Evolutionary conservation across 164 flowering plant genomes (phyloP).

Genomic region (Cinnamomum chago): DNA sequence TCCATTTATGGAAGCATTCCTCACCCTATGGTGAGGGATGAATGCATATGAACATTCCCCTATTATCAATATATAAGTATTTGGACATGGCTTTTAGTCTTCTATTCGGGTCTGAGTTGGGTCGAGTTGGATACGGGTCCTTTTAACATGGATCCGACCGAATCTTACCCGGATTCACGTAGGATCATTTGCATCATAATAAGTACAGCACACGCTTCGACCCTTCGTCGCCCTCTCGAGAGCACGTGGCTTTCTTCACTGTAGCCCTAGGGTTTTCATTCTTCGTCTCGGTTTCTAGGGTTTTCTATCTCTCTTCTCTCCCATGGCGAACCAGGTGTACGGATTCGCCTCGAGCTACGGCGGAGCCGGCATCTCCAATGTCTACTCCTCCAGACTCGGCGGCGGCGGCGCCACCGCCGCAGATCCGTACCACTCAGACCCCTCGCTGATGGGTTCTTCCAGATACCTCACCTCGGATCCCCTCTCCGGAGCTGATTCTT

Average conservation of each 20-base stretch:
- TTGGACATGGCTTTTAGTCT: too few relatives aligned
- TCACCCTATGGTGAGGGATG: too few relatives aligned
- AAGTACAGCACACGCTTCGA: too few relatives aligned
- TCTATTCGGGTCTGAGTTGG: too few relatives aligned
- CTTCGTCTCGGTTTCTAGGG: neutral
- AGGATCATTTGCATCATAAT: too few relatives aligned
- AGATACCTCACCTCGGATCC: slow-evolving; percentile 18
- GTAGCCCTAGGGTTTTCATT: neutral
- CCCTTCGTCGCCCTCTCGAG: too few relatives aligned
- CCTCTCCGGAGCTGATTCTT: slow-evolving; percentile 7
- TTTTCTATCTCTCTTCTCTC: neutral
- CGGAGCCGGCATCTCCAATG: slow-evolving; percentile 15
- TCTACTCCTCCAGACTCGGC: slow-evolving; percentile 13
- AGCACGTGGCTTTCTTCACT: neutral
- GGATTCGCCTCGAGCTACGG: slow-evolving; percentile 28
- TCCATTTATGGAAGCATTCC: too few relatives aligned
- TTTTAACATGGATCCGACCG: too few relatives aligned
- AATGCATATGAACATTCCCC: too few relatives aligned
- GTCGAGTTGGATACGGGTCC: too few relatives aligned
- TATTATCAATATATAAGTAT: too few relatives aligned
- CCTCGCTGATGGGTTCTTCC: slow-evolving; percentile 19
- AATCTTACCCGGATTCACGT: too few relatives aligned
- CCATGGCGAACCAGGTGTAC: slow-evolving; percentile 40
- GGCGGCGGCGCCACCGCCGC: slow-evolving; percentile 9
- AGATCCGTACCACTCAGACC: slow-evolving; percentile 18